Percentiles rank a stretch among this genome's conserved stretches.
Evolutionary conservation across 2,329 filamentous ascomycete species (phyloP).

Genomic region (Pochonia chlamydosporia): DNA sequence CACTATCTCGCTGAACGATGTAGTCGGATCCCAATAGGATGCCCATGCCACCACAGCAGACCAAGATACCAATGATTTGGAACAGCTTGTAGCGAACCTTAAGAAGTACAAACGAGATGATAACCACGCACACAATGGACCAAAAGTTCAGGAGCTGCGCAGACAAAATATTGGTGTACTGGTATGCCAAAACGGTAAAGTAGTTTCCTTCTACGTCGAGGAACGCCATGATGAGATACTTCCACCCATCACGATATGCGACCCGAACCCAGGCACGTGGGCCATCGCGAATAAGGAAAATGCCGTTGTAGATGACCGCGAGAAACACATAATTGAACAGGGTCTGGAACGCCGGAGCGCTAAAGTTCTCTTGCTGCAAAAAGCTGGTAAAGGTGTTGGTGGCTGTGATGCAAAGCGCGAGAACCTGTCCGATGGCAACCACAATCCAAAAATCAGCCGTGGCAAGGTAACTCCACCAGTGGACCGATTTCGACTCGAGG

Average conservation of each 20-base stretch:
- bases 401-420: conserved; percentile 83
- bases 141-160: conserved; percentile 98
- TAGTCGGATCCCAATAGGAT: conserved; percentile 83
- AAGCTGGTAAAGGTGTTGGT: conserved; percentile 88
- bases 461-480: conserved; percentile 69
- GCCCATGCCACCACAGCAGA: conserved; percentile 88
- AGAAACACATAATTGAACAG: conserved; percentile 92
- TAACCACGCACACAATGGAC: conserved; percentile 89
- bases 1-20: conserved; percentile 64
- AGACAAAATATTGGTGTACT: conserved; percentile 84
- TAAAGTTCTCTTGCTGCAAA: conserved; percentile 59
- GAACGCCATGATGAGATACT: conserved; percentile 88
- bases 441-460: conserved; percentile 87
- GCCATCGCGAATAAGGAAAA: conserved; percentile 76
- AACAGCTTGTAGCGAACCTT: conserved; percentile 83
- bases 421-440: conserved; percentile 72
- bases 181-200: conserved; percentile 92
- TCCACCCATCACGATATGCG: conserved; percentile 73
- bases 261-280: conserved; percentile 62
- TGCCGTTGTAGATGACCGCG: conserved; percentile 72
- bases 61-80: conserved; percentile 79
- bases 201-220: conserved; percentile 96
- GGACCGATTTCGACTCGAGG: conserved; percentile 47
- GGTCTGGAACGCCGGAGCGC: conserved; percentile 90
- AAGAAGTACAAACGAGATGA: conserved; percentile 76